Percentiles rank a stretch among this genome's conserved stretches.
These are phyloP conservation scores for Scheffersomyces lignicola DNA, from an alignment of 1,139 yeast species.

Conservation along the genomic window DNA sequence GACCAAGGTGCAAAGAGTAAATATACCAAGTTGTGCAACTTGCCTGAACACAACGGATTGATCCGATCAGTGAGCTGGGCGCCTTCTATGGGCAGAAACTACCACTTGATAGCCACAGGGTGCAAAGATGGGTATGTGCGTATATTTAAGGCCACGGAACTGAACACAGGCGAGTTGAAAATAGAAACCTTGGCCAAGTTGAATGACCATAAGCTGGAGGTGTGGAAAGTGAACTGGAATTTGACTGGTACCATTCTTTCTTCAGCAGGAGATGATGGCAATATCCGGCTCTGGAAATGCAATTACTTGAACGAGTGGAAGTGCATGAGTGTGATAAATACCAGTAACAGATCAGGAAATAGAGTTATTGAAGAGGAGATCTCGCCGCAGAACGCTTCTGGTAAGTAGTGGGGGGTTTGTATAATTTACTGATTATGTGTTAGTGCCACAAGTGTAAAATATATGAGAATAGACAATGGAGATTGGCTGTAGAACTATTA, in stretches of 20 bases:
- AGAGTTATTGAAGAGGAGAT: constrained; percentile 21
- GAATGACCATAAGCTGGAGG: constrained; percentile 83
- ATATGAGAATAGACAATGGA: too few relatives aligned
- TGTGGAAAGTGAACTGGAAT: constrained; percentile 96
- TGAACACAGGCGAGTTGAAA: constrained; percentile 30
- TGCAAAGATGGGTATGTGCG: constrained; percentile 93
- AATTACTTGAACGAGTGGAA: constrained; percentile 84
- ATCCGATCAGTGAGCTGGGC: constrained; percentile 96
- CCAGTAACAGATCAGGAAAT: constrained; percentile 44
- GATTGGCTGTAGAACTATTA: too few relatives aligned
- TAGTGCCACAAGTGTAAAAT: too few relatives aligned
- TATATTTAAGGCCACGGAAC: constrained; percentile 68
- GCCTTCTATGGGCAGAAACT: constrained; percentile 90
- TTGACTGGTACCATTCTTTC: constrained; percentile 88
- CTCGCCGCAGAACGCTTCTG: constrained; percentile 3
- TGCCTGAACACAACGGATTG: constrained; percentile 81
- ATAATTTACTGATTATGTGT: not conserved
- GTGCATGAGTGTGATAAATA: constrained; percentile 86
- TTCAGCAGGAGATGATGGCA: constrained; percentile 95
- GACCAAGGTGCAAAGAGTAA: constrained; percentile 17
- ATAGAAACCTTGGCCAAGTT: constrained; percentile 40
- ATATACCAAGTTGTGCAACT: constrained; percentile 36
- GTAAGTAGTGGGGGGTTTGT: not conserved
- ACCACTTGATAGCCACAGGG: constrained; percentile 89
- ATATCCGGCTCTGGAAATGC: constrained; percentile 88